Evolutionary conservation across 176 grass and related monocot genomes (phyloP).

Genomic region (Hordeum vulgare): DNA sequence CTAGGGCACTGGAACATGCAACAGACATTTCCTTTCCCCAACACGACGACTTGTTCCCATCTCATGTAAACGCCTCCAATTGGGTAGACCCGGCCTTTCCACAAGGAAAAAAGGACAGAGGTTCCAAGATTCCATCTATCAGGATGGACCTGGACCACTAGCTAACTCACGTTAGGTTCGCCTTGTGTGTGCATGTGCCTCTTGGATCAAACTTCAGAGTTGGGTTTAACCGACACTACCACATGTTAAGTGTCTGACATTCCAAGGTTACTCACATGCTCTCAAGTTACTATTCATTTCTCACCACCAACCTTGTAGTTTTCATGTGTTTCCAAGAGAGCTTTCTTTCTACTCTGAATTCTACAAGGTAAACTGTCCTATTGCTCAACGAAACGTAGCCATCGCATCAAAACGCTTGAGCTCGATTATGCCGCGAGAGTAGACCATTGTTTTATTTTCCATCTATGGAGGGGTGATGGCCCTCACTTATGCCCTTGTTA

Average conservation of each 20-base stretch:
- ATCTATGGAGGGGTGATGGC: no score
- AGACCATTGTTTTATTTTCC: no score
- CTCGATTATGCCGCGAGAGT: no score
- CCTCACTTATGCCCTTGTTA: no score
- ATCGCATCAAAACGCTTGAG: no score
- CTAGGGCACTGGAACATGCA: not conserved
- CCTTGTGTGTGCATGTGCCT: conserved; percentile 3
- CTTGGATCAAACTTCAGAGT: not conserved
- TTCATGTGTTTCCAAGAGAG: not conserved
- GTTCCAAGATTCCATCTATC: not conserved
- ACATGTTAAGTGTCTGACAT: conserved; percentile 10
- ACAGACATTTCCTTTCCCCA: not conserved
- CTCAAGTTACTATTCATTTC: not conserved
- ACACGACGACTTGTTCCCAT: conserved; percentile 10
- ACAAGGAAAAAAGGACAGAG: not conserved
- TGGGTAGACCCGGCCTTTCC: not conserved
- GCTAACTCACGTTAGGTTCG: not conserved
- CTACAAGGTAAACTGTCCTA: not conserved
- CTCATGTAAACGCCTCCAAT: not conserved
- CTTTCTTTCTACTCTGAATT: not conserved
- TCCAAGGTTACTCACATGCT: not conserved
- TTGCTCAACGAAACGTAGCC: not conserved
- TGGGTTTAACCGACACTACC: not conserved
- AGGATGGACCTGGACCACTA: not conserved
- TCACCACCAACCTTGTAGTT: conserved; percentile 1